Conservation (phyloP, 768 basidiomycete species). For the Heimioporus sp. region DNA sequence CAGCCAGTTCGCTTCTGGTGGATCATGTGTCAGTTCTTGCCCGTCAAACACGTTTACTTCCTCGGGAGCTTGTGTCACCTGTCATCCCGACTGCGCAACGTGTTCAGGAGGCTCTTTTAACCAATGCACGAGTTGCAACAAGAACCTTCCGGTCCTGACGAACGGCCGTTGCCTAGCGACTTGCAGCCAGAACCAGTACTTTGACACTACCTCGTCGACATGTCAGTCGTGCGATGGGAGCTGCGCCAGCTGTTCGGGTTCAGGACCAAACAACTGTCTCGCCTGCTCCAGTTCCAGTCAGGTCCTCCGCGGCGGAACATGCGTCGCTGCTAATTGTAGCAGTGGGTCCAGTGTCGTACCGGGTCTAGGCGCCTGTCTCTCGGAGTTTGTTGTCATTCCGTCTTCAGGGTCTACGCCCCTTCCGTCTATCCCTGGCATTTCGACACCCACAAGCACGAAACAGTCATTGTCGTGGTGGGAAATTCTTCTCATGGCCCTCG, state of each 20-base stretch:
- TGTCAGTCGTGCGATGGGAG: constrained; percentile 74
- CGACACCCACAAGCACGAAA: constrained; percentile 44
- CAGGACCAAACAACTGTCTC: constrained; percentile 67
- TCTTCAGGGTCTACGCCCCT: constrained; percentile 36
- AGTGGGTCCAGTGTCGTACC: constrained; percentile 55
- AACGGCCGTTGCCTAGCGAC: constrained; percentile 78
- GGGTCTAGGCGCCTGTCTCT: constrained; percentile 76
- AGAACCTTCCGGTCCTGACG: constrained; percentile 66
- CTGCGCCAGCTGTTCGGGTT: constrained; percentile 75
- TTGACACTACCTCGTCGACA: constrained; percentile 58
- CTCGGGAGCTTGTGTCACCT: constrained; percentile 64
- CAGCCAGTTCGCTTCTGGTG: constrained; percentile 63
- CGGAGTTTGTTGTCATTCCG: constrained; percentile 62
- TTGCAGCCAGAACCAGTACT: constrained; percentile 70
- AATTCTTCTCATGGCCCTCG: constrained; percentile 79
- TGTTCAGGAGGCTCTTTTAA: constrained; percentile 79
- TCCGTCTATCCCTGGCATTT: constrained; percentile 56
- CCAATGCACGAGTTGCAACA: constrained; percentile 73
- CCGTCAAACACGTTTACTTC: constrained; percentile 70
- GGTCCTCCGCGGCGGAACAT: constrained; percentile 64
- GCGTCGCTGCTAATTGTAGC: constrained; percentile 60
- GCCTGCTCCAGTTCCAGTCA: constrained; percentile 63
- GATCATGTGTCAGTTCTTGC: constrained; percentile 74
- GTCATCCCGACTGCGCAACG: constrained; percentile 84
- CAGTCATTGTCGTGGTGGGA: constrained; percentile 73